Conservation (phyloP, 306 rosid genomes). For the Begonia loranthoides region DNA sequence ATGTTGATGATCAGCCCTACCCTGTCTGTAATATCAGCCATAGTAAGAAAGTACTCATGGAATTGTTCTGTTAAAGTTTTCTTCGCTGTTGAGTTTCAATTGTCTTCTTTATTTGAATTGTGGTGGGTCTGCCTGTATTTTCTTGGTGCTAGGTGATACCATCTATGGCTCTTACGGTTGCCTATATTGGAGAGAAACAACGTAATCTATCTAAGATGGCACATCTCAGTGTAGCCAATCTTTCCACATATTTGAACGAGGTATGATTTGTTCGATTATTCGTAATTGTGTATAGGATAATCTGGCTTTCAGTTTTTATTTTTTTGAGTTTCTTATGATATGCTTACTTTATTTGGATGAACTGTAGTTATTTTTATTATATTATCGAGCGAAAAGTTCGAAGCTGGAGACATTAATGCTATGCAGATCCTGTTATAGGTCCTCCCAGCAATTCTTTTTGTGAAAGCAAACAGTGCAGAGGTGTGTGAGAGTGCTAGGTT, state of each 20-base stretch:
- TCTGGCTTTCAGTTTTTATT: background rate
- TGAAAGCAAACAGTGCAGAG: slow-evolving; percentile 77
- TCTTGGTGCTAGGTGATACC: slow-evolving; percentile 51
- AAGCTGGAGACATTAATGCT: too few relatives aligned
- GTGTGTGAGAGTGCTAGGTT: slow-evolving; percentile 55
- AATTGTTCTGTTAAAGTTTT: background rate
- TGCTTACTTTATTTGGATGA: too few relatives aligned
- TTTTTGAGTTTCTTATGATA: too few relatives aligned
- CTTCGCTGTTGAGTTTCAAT: background rate
- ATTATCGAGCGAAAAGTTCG: too few relatives aligned
- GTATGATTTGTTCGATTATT: slow-evolving; percentile 19
- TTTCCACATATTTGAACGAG: slow-evolving; percentile 84
- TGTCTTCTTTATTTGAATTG: background rate
- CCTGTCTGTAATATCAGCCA: slow-evolving; percentile 54
- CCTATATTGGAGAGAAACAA: slow-evolving; percentile 60
- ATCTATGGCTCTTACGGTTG: slow-evolving; percentile 44
- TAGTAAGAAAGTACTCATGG: slow-evolving; percentile 32
- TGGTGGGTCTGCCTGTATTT: slow-evolving; percentile 11
- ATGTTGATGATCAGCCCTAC: slow-evolving; percentile 69
- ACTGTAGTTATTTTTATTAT: too few relatives aligned
- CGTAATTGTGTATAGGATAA: background rate
- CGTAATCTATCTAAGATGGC: slow-evolving; percentile 53
- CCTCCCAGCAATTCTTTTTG: slow-evolving; percentile 73
- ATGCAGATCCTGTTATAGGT: slow-evolving; percentile 24
- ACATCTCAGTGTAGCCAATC: slow-evolving; percentile 50